Conservation (phyloP, 805 yeast genomes). For the Yamadazyma endophytica region DNA sequence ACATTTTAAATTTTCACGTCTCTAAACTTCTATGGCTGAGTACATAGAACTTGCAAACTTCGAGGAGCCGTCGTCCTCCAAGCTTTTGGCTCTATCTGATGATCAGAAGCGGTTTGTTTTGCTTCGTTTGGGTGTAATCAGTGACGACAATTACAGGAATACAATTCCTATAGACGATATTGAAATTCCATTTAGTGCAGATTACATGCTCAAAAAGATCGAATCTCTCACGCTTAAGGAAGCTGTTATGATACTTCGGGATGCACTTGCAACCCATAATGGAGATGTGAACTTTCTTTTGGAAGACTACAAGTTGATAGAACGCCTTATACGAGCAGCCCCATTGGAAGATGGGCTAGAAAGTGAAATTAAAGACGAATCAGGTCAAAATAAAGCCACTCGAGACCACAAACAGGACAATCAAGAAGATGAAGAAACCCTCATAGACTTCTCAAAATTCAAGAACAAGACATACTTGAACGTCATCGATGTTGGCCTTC, state of each 20-base stretch:
- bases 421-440: conserved; percentile 4
- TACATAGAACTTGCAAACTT: conserved; percentile 8
- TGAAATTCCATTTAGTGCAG: conserved; percentile 9
- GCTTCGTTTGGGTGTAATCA: conserved; percentile 19
- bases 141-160: conserved; percentile 15
- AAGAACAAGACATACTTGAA: conserved; percentile 19
- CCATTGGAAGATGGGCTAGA: conserved; percentile 1
- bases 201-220: conserved; percentile 29
- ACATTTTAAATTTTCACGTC: neutral
- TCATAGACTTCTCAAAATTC: conserved; percentile 7
- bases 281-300: conserved; percentile 32
- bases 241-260: conserved; percentile 30
- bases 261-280: conserved; percentile 30
- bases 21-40: conserved; percentile 6
- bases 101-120: conserved; percentile 14
- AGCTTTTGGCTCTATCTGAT: neutral
- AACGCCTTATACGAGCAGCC: conserved; percentile 8
- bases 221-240: conserved; percentile 15
- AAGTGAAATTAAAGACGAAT: too few species aligned
- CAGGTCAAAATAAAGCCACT: neutral
- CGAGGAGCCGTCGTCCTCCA: neutral
- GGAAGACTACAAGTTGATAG: conserved; percentile 31
- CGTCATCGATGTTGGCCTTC: conserved; percentile 31
- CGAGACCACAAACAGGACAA: neutral
- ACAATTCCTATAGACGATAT: conserved; percentile 6